Percentiles rank a stretch among this genome's conserved stretches.
phyloP scores from a whole-genome alignment of 768 basidiomycete species.

The Collybia nuda region DNA sequence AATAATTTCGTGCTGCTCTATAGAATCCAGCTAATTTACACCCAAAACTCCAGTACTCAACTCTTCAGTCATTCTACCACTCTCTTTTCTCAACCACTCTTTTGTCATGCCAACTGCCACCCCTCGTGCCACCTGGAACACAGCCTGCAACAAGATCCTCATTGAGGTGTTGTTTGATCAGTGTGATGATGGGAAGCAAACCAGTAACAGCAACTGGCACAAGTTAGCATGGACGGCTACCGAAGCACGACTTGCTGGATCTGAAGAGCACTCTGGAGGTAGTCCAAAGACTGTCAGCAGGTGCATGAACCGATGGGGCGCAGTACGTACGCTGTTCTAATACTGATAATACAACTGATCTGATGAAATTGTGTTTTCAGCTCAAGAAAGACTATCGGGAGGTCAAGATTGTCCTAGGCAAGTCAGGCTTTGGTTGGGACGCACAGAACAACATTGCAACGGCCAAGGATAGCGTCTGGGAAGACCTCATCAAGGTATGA shows the following conservation, averaged over 20 bases:
- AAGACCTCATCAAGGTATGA: conserved; percentile 13
- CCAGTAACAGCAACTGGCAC: neutral
- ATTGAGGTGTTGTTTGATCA: neutral
- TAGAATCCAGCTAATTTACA: too few relatives aligned
- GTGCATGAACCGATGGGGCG: conserved; percentile 1
- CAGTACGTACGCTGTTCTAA: neutral
- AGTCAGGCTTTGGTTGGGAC: conserved; percentile 29
- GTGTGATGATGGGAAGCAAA: neutral
- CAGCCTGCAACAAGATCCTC: neutral
- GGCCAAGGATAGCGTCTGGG: conserved; percentile 25
- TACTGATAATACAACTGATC: neutral
- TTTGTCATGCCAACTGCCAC: too few relatives aligned
- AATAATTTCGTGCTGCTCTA: too few relatives aligned
- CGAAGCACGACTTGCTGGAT: neutral
- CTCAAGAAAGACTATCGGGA: conserved; percentile 19
- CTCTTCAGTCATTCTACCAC: too few relatives aligned
- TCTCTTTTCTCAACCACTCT: too few relatives aligned
- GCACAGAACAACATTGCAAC: conserved; percentile 18
- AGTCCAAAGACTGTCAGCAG: conserved; percentile 1
- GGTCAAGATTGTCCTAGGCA: conserved; percentile 16
- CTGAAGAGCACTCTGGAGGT: neutral
- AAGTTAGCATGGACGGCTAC: conserved; percentile 2
- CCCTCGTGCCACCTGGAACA: neutral
- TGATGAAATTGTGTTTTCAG: conserved; percentile 8
- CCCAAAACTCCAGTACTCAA: too few relatives aligned